Evolutionary conservation across 2,329 filamentous ascomycete genomes (phyloP), one percentile per base, ranked within the genome.

Genomic region (Daldinia sp.): DNA sequence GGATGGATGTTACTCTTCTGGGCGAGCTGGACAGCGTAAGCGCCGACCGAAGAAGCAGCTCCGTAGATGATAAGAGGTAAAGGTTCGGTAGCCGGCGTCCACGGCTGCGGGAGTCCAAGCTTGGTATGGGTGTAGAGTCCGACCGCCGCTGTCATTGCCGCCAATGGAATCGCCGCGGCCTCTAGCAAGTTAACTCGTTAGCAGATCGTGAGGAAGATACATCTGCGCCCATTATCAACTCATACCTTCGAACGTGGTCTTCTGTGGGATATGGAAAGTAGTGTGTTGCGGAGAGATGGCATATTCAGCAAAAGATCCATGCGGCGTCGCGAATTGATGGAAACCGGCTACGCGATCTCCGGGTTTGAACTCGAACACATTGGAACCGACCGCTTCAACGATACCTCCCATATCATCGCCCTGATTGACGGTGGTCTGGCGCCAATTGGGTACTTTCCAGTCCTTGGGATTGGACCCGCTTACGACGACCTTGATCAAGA

Each of bases 301-400:
- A 66, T 89, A 90, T 70, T 89, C 86, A 3, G 87, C 87, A 63
- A 83, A 90, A 6, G 78, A 81, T 2, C 87, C 87, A 32, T 79
- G 71, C 0, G 81, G 77, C 0, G 76, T 75, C 41, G 74, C 68
- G 80, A 89, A 87, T 64, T 85, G 76, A 57, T 83, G 81, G 52
- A 82, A 82, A 0, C 79, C 80, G 0, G 78, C 80, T 21, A 84
- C 82, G 27, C 82, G 77, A 59, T 83, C 81, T 13, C 81, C 82
- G 3, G 67, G 62, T 50, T 81, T 82, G 79, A 88, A 88, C 67
- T 87, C 85, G 58, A 74, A 80, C 1, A 88, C 85, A 34, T 82
- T 78, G 37, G 77, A 71, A 17, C 86, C 86, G 19, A 87, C 82
- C 61, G 79, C 77, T 66, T 86, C 79, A 7, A 89, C 80, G 25